Evolutionary conservation across 495 filamentous ascomycete species (phyloP).

Genomic region (Neurospora tetrasperma): DNA sequence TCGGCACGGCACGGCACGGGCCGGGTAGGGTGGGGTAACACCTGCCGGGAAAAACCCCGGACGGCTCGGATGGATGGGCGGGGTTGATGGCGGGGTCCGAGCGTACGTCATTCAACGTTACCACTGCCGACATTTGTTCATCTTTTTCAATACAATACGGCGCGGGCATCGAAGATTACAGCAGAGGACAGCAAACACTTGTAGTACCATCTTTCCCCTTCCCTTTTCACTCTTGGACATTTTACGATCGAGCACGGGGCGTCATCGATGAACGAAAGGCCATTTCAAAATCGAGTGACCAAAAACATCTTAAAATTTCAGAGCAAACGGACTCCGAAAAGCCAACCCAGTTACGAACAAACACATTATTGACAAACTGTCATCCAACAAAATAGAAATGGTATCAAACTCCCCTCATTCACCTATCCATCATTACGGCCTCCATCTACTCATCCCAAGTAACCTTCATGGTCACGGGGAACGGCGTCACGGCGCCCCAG

Average conservation of each 20-base stretch:
- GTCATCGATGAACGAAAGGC: no score
- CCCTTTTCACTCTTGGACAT: no score
- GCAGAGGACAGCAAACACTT: no score
- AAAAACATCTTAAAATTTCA: neutral
- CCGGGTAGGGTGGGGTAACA: neutral
- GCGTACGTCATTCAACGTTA: neutral
- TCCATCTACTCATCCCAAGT: conserved; percentile 31
- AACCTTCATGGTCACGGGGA: conserved; percentile 60
- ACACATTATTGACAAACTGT: neutral
- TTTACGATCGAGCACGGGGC: no score
- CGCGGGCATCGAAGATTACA: no score
- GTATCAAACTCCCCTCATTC: neutral
- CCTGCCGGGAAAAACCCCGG: neutral
- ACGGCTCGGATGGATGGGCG: neutral
- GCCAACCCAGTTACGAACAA: neutral
- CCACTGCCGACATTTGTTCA: neutral
- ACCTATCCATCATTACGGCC: neutral
- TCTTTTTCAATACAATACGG: neutral
- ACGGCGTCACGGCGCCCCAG: conserved; percentile 58
- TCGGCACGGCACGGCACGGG: neutral
- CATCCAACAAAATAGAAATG: neutral
- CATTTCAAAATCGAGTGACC: neutral
- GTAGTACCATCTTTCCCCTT: no score
- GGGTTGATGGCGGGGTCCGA: neutral
- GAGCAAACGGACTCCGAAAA: neutral